Evolutionary conservation across 306 rosid genomes (phyloP), one percentile per base, ranked within the genome.

Genomic region (Mimosa pudica): DNA sequence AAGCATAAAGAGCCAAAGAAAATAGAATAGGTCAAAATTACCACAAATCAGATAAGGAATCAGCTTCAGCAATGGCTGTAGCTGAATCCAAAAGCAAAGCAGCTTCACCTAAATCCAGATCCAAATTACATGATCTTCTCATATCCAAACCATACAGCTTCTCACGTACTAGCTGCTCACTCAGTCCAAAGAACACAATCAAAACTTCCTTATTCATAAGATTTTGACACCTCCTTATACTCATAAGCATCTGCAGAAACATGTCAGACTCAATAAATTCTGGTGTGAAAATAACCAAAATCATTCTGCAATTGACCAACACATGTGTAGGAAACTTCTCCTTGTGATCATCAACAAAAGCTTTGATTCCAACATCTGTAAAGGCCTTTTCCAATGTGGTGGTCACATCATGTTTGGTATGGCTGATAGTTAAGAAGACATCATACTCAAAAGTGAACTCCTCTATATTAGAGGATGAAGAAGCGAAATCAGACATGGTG

Each of bases 231-330:
- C 36, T 0, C 36, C 65, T 60, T 60, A 60, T 60, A 60, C 10
- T 10, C 36, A 60, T 1, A 20, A 60, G 36, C 32, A 13, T 60
- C 65, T 9, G 10, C 7, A 60, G 65, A 60, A 60, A 60, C 10
- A 24, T 24, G 65, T 60, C 65, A 2, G 65, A 60, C 7, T 60
- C 36, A 60, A 1, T 1, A 14, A 60, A 60, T 9, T 60, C 36
- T 60, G 65, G 36, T 10, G 65, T 20, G 36, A 60, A 60, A 60
- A 60, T 36, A 60, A 60, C 65, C 65, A 60, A 33, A 60, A 60
- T 2, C 65, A 60, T 60, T 60, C 35, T 60, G 6, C 65, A 60
- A 12, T 10, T 60, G 0, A 24, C 65, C 10, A 60, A 9, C 13
- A 4, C 65, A 4, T 60, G 13, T 14, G 24, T 10, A 13, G 2